Percentiles rank a stretch among this genome's conserved stretches.
Conservation (phyloP, 2,329 filamentous ascomycete species). For the Aplosporella prunicola region DNA sequence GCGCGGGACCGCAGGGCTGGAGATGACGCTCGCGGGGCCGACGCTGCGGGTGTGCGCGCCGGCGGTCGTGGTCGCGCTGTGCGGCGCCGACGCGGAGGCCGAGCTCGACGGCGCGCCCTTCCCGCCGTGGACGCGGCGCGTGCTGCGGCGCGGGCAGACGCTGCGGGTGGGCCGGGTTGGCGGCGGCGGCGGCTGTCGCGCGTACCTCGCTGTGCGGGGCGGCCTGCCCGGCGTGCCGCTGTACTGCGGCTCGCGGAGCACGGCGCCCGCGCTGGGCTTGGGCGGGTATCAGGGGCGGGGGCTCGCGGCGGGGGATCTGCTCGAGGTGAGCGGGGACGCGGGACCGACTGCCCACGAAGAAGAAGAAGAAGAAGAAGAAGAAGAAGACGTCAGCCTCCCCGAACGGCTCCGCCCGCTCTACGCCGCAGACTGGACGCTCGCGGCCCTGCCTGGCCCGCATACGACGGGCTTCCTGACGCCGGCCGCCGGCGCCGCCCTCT, state of each 20-base stretch:
- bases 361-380: slow-evolving; percentile 21
- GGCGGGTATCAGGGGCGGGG: slow-evolving; percentile 52
- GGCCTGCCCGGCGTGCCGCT: slow-evolving; percentile 45
- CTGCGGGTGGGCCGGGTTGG: slow-evolving; percentile 47
- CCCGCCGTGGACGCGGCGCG: slow-evolving; percentile 48
- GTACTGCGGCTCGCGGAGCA: slow-evolving; percentile 52
- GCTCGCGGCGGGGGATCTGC: slow-evolving; percentile 45
- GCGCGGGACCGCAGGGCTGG: slow-evolving; percentile 43
- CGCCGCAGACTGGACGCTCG: slow-evolving; percentile 42
- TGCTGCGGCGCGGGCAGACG: slow-evolving; percentile 41
- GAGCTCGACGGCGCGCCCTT: slow-evolving; percentile 41
- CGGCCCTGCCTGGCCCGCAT: slow-evolving; percentile 48
- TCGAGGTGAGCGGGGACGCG: slow-evolving; percentile 37
- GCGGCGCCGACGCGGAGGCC: slow-evolving; percentile 46
- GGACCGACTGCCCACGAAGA: slow-evolving; percentile 13
- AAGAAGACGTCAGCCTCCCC: slow-evolving; percentile 30
- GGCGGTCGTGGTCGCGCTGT: slow-evolving; percentile 45
- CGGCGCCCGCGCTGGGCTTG: slow-evolving; percentile 47
- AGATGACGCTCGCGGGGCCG: slow-evolving; percentile 52
- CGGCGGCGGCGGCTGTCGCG: slow-evolving; percentile 40
- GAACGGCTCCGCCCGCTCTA: slow-evolving; percentile 41
- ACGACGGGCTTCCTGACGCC: slow-evolving; percentile 44
- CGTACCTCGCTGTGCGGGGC: slow-evolving; percentile 50
- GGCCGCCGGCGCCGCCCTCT: slow-evolving; percentile 49
- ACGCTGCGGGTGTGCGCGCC: slow-evolving; percentile 47